These are phyloP conservation scores for Novymonas esmeraldas DNA, from an alignment of 208 protist species.

Conservation along the genomic window DNA sequence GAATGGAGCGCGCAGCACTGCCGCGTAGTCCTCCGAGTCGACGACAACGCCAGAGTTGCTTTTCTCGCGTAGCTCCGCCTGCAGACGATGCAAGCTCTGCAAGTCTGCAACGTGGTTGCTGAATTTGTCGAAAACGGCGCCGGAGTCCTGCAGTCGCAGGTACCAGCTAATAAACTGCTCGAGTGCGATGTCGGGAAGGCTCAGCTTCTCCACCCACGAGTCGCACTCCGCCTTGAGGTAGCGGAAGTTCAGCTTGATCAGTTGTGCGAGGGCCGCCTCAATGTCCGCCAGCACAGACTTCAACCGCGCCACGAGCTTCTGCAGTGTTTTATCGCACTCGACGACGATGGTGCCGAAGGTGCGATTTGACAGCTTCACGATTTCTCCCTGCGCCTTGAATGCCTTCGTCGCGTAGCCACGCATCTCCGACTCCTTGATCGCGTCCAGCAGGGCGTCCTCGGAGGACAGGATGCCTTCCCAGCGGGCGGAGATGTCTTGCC, in stretches of 20 bases:
- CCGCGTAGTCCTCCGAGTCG: slow-evolving; percentile 24
- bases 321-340: slow-evolving; percentile 35
- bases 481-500: slow-evolving; percentile 29
- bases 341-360: slow-evolving; percentile 48
- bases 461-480: slow-evolving; percentile 23
- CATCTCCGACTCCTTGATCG: slow-evolving; percentile 50
- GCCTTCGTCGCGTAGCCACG: slow-evolving; percentile 40
- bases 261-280: slow-evolving; percentile 28
- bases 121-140: slow-evolving; percentile 41
- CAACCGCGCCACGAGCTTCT: slow-evolving; percentile 30
- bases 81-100: slow-evolving; percentile 49
- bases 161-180: slow-evolving; percentile 55
- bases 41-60: neutral
- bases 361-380: slow-evolving; percentile 46
- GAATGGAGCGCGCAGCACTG: slow-evolving; percentile 40
- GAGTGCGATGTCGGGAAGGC: slow-evolving; percentile 35
- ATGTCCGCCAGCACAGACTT: slow-evolving; percentile 46
- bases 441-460: slow-evolving; percentile 9
- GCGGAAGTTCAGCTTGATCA: slow-evolving; percentile 35
- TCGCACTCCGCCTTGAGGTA: slow-evolving; percentile 35
- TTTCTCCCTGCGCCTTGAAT: slow-evolving; percentile 42
- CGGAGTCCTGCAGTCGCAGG: slow-evolving; percentile 35
- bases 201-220: slow-evolving; percentile 37
- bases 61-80: slow-evolving; percentile 45
- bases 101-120: slow-evolving; percentile 39